Evolutionary conservation across 495 filamentous ascomycete genomes (phyloP), one percentile per base, ranked within the genome.

Genomic region (Jackrogersella minutella): DNA sequence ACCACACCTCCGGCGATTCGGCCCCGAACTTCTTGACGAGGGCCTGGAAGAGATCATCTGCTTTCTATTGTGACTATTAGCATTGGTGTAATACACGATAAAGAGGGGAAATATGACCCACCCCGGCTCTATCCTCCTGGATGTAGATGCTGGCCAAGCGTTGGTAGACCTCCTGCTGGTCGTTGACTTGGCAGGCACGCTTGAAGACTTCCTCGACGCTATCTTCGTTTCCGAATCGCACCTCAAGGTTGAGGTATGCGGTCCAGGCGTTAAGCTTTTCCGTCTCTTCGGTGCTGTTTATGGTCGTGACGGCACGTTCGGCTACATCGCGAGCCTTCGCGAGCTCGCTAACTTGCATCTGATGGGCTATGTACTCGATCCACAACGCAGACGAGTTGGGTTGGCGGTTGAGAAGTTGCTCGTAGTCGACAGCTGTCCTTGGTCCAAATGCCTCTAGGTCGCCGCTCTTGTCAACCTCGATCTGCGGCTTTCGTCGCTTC

Each of bases 201-300:
- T 91, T 92, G 82, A 99, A 98, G 49, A 91, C 86, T 28, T 91
- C 90, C 30, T 97, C 91, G 2, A 96, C 77, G n/a, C 85, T 86
- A 55, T 95, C 93, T 24, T 93, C 90, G 60, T 81, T 90, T 52
- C 95, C 93, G 70, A 95, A 98, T 2, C 89, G 87, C 69, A 93
- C 93, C 76, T 99, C 95, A 63, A 98, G 82, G 78, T 99, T 97
- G 62, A 99, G 84, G 76, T 94, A 85, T 1, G 92, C 96, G 64
- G 93, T 87, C 95, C 95, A 99, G 62, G 97, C 85, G 77, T 97
- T 97, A 70, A 95, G 78, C 80, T 97, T 97, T 76, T 97, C 96
- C 0, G 86, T 83, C 70, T 96, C 88, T 71, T 96, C 92, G 17
- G 88, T 86, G 68, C 94, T 92, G 76, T 89, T 88, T 73, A 98